Base-by-base conservation (phyloP, 768 basidiomycete species). In the Phanerochaete sordida region DNA sequence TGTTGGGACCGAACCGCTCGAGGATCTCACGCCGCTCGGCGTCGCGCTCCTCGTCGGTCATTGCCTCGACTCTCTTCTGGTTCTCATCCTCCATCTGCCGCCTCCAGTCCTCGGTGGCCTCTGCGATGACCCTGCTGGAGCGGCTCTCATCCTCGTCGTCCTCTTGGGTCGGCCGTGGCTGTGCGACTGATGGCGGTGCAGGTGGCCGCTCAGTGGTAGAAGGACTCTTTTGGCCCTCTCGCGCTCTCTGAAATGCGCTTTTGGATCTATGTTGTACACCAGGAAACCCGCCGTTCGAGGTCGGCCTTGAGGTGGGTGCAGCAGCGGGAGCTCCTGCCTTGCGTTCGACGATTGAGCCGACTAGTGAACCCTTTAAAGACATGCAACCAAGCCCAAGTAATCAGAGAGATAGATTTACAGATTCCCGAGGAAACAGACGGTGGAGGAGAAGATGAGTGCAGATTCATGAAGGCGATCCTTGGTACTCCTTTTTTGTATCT, bases 11-110 rank as follows among this genome's bases (percentile, higher is more conserved):
- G 68, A 95, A 86, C 47, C 82, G 80, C 61, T 90, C 85, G 27
- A 90, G 58, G 44, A 95, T 82, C 62, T 91, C 83, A 53, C 74
- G 73, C 46, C 78, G 76, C 70, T 90, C 92, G 54, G 81, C 71
- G 62, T 87, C 84, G 11, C 85, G 77, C 69, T 95, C 89, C 16
- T 84, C 84, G 12, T 82, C 81, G 2, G 81, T 79, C 94, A 95
- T 95, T 1, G 67, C 70, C 19, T 81, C 82, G 1, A 95, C 81
- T 28, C 74, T 73, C 12, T 74, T 71, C 59, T 81, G 77, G 63
- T 95, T 95, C 67, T 93, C 89, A 57, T 77, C 76, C 64, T 82
- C 84, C 56, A 86, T 81, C 65, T 83, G 83, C 11, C 72, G 73
- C 57, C 83, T 76, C 81, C 87, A 86, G 50, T 76, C 65, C 31